Conservation (phyloP, 331 rosid species). For the Erythrophleum ivorense region DNA sequence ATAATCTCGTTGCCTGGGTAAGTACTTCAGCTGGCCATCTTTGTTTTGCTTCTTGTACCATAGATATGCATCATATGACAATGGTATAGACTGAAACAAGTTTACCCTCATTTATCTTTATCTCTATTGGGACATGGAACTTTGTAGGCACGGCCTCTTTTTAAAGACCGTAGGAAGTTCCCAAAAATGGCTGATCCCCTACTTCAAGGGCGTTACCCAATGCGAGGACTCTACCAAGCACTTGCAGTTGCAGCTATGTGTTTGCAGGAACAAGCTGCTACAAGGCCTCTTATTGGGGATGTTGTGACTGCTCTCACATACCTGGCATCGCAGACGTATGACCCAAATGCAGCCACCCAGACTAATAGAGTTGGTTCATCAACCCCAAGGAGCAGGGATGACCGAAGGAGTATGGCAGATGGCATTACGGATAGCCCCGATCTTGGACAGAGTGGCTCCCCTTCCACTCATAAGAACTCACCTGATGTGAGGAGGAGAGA, state of each 20-base stretch:
- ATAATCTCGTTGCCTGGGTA: conserved; percentile 99
- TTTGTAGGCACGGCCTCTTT: conserved; percentile 91
- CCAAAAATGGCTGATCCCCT: conserved; percentile 99
- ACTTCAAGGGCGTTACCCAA: conserved; percentile 89
- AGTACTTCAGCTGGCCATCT: conserved; percentile 41
- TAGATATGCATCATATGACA: not conserved
- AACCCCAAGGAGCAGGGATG: conserved; percentile 81
- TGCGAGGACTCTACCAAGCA: conserved; percentile 98
- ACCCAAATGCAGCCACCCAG: conserved; percentile 68
- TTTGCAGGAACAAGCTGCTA: conserved; percentile 97
- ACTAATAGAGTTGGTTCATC: conserved; percentile 71
- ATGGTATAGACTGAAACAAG: conserved; percentile 16
- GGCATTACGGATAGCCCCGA: conserved; percentile 79
- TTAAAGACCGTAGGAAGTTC: conserved; percentile 92
- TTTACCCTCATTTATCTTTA: conserved; percentile 34
- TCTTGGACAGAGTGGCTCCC: conserved; percentile 66
- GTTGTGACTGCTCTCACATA: conserved; percentile 98
- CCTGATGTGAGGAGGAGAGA: conserved; percentile 82
- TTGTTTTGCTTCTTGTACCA: conserved; percentile 10
- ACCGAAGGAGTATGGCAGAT: conserved; percentile 68
- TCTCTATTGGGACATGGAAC: conserved; percentile 29
- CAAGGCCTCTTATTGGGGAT: conserved; percentile 97
- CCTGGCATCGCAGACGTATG: conserved; percentile 92
- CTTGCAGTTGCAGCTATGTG: conserved; percentile 99
- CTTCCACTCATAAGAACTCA: conserved; percentile 72